phyloP scores from a whole-genome alignment of 352 stramenopile species.

The Phytophthora capsici region DNA sequence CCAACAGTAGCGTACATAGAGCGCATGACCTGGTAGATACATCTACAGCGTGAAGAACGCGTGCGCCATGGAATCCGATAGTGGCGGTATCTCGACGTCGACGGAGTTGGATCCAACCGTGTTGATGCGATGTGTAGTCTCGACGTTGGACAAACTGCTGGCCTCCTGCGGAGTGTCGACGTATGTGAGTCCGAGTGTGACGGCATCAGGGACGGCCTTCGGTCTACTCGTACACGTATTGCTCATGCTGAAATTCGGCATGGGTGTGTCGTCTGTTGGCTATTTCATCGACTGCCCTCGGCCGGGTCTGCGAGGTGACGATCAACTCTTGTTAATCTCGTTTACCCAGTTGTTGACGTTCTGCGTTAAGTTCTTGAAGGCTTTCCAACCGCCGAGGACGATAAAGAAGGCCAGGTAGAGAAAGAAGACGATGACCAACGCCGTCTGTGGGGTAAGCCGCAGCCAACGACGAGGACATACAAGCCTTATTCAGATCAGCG shows the following conservation, averaged over 20 bases:
- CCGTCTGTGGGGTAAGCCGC: constrained; percentile 33
- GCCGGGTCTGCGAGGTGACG: constrained; percentile 26
- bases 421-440: constrained; percentile 37
- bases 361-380: constrained; percentile 31
- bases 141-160: constrained; percentile 14
- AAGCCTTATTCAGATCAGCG: constrained; percentile 21
- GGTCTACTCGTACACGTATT: constrained; percentile 46
- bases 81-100: constrained; percentile 48
- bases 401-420: constrained; percentile 43
- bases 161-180: constrained; percentile 11
- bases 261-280: constrained; percentile 11
- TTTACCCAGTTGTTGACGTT: constrained; percentile 34
- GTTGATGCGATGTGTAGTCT: constrained; percentile 26
- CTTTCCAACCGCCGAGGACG: constrained; percentile 26
- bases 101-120: constrained; percentile 42
- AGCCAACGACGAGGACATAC: constrained; percentile 17
- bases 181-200: constrained; percentile 28
- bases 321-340: constrained; percentile 40
- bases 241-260: constrained; percentile 53
- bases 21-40: constrained; percentile 22
- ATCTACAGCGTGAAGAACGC: constrained; percentile 32
- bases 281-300: constrained; percentile 16
- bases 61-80: background rate
- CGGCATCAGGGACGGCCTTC: constrained; percentile 14
- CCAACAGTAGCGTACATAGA: constrained; percentile 22